A percentile compares a stretch with the other conserved stretches of the same genome.
These are phyloP conservation scores for Fusarium keratoplasticum DNA, from an alignment of 2,329 filamentous ascomycete genomes.

Conservation along the genomic window DNA sequence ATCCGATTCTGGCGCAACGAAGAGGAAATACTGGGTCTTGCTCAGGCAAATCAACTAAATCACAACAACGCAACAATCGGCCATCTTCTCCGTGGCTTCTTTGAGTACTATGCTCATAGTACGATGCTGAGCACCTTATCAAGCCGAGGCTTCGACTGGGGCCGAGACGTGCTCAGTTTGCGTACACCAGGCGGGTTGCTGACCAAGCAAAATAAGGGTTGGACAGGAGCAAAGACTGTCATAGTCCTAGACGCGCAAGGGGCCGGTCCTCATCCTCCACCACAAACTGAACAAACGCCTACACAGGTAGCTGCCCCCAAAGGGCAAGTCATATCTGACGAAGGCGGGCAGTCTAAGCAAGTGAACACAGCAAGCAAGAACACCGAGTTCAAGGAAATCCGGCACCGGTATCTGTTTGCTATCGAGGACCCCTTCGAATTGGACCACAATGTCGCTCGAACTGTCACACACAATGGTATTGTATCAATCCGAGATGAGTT, in stretches of 20 bases:
- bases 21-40: constrained; percentile 72
- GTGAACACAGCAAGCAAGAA: constrained; percentile 44
- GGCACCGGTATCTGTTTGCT: constrained; percentile 85
- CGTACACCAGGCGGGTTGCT: constrained; percentile 77
- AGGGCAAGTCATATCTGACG: constrained; percentile 1
- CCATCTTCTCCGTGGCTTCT: constrained; percentile 82
- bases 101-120: constrained; percentile 82
- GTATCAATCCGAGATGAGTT: constrained; percentile 88
- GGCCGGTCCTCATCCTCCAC: constrained; percentile 34
- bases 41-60: constrained; percentile 69
- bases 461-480: constrained; percentile 85
- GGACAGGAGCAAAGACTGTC: constrained; percentile 84
- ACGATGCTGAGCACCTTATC: constrained; percentile 63
- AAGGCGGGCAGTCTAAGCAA: constrained; percentile 19
- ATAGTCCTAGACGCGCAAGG: constrained; percentile 66
- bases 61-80: constrained; percentile 78
- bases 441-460: constrained; percentile 88
- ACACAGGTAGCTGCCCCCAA: background rate
- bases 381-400: constrained; percentile 72
- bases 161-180: constrained; percentile 81
- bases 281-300: constrained; percentile 32
- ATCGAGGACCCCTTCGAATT: constrained; percentile 94
- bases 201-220: constrained; percentile 82
- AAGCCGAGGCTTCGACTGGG: constrained; percentile 80
- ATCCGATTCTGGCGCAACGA: constrained; percentile 85